Conservation (phyloP, 306 rosid genomes). For the Prunus campanulata region DNA sequence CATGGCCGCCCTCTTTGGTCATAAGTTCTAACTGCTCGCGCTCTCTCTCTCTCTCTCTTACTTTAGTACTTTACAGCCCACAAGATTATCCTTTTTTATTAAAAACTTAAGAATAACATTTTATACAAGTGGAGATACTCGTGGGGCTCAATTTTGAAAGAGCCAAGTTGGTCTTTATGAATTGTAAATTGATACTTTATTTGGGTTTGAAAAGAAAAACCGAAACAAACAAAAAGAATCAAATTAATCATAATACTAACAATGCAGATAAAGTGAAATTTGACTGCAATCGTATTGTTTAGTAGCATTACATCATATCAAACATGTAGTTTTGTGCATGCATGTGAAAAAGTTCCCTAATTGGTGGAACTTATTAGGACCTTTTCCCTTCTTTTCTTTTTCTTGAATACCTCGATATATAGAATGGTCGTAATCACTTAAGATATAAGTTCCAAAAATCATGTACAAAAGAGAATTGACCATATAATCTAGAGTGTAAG, state of each 20-base stretch:
- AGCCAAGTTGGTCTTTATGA: not conserved
- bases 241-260: not conserved
- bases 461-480: too few species aligned
- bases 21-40: not conserved
- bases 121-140: not conserved
- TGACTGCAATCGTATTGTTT: not conserved
- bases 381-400: too few species aligned
- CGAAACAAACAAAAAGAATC: not conserved
- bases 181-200: too few species aligned
- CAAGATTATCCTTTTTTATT: not conserved
- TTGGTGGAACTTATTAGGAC: not conserved
- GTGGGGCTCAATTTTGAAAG: not conserved
- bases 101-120: not conserved
- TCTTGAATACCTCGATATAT: too few species aligned
- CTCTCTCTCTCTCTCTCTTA: not conserved
- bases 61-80: constrained; percentile 14
- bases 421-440: too few species aligned
- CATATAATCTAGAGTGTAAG: too few species aligned
- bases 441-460: too few species aligned
- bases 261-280: not conserved
- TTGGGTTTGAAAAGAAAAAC: not conserved
- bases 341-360: not conserved
- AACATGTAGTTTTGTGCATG: not conserved
- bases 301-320: not conserved
- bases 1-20: too few species aligned